Base-by-base conservation (phyloP, 2,329 filamentous ascomycete genomes). In the Salinomyces thailandicus region DNA sequence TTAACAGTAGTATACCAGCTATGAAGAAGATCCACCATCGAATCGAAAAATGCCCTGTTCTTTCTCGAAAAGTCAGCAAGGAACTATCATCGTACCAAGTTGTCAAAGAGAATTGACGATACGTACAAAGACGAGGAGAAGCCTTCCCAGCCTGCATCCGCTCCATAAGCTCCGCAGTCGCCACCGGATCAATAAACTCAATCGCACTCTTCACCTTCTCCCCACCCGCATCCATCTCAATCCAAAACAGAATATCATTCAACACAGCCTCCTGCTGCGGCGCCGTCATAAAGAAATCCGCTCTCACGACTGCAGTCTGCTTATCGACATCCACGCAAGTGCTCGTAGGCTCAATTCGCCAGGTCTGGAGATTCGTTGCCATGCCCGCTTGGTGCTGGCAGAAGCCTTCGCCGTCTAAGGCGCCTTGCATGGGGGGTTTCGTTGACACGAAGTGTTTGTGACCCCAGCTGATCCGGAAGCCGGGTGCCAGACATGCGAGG, bases 191-290 rank as follows among this genome's bases (percentile, higher is more conserved):
- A 22, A 62, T 35, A 37, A 60, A 57, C 41, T 62, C 57, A 6
- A 43, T 46, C 35, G 45, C 49, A 31, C 35, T 50, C 1, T 59
- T 43, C 1, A 60, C 44, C 40, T 44, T 54, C 36, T 41, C 36
- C 18, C 46, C 45, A 19, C 15, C 34, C 18, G 45, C 47, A 37
- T 47, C 43, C 41, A 61, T 44, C n/a, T 42, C 48, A 37, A 60
- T 35, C 39, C 51, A 45, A 49, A 57, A 59, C 11, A 60, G 6
- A 12, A 61, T 36, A 36, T 61, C 58, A 39, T 59, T 58, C 31
- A 53, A 27, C 18, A 52, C 50, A 14, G 18, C 14, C 17, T 47
- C 40, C 15, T 38, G 43, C 8, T 44, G 50, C 18, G 44, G 43
- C 1, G 44, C 45, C 17, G 19, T 31, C 53, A 60, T 59, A 11